Conservation (phyloP, 306 rosid species). For the Dicorynia guianensis region DNA sequence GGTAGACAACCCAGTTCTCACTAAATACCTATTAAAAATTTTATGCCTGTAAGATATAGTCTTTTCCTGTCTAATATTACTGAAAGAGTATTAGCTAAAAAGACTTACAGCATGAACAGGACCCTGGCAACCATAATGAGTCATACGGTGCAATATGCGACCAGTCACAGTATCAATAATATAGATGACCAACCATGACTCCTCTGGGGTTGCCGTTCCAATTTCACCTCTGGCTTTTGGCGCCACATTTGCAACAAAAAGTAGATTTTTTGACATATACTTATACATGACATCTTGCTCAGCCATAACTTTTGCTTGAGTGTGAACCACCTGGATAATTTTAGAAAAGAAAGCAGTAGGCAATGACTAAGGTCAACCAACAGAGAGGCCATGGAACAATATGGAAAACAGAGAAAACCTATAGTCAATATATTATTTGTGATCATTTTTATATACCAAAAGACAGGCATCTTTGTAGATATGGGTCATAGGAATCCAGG, state of each 20-base stretch:
- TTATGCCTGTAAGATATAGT: slow-evolving; percentile 39
- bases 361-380: slow-evolving; percentile 17
- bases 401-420: slow-evolving; percentile 13
- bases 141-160: slow-evolving; percentile 89
- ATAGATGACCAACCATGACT: slow-evolving; percentile 84
- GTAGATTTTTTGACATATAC: slow-evolving; percentile 80
- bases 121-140: slow-evolving; percentile 95
- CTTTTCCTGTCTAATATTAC: slow-evolving; percentile 18
- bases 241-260: slow-evolving; percentile 88
- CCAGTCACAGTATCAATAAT: slow-evolving; percentile 90
- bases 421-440: slow-evolving; percentile 10
- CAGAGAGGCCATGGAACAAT: not conserved
- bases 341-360: slow-evolving; percentile 12
- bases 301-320: slow-evolving; percentile 90
- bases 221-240: slow-evolving; percentile 90
- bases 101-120: slow-evolving; percentile 90
- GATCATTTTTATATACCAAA: slow-evolving; percentile 19
- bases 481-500: slow-evolving; percentile 7
- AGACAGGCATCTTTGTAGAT: not conserved
- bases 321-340: slow-evolving; percentile 85
- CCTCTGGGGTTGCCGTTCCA: slow-evolving; percentile 90
- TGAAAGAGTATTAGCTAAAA: slow-evolving; percentile 39
- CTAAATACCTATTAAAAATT: slow-evolving; percentile 78
- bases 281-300: slow-evolving; percentile 93
- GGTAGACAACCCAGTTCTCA: slow-evolving; percentile 99